Base-by-base conservation (phyloP, 495 filamentous ascomycete species). In the Penicillium soppii region DNA sequence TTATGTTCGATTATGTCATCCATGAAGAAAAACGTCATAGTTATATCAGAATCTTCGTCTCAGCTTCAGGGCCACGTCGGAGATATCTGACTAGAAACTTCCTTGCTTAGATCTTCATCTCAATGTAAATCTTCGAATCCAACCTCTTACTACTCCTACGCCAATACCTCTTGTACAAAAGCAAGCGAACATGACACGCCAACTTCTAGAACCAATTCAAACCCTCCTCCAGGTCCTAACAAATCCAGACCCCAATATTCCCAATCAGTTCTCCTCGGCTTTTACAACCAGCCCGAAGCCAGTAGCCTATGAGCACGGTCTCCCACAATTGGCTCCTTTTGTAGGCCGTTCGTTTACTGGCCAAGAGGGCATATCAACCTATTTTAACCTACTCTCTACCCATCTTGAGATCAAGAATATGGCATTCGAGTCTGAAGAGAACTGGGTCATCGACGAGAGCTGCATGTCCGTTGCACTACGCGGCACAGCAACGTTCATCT, bases 281-380 rank as follows among this genome's bases (percentile, higher is more conserved):
- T 84, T 85, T 75, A 81, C 80, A 46, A 53, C 58, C 21, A 15
- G 47, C 20, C 66, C 68, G 12, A 43, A 64, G 2, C 69, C 73
- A 4, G 41, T 68, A 4, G 72, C 74, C 36, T 65, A 73, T 62
- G 83, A 87, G 54, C 80, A 86, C 66, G 83, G 83, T 6, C 74
- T 82, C 9, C 80, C 77, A 3, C 74, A 76, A 47, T 63, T 86
- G 1, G 82, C 82, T 9, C 82, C 83, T 8, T 87, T 85, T 56
- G 68, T 86, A 0, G 82, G 83, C 15, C 79, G 77, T 1, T 61
- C 69, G 9, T 85, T 79, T 58, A 69, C 55, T 3, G 82, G 82
- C 32, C 41, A 29, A 5, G 69, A 74, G 2, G 82, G 78, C 0
- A 56, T 79, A 6, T 47, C 43, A 15, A 44, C 62, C 5, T 87